A percentile compares a stretch with the other conserved stretches of the same genome.
These are phyloP conservation scores for Trichothecium sympodiale DNA, from an alignment of 2,329 filamentous ascomycete species.

Conservation along the genomic window DNA sequence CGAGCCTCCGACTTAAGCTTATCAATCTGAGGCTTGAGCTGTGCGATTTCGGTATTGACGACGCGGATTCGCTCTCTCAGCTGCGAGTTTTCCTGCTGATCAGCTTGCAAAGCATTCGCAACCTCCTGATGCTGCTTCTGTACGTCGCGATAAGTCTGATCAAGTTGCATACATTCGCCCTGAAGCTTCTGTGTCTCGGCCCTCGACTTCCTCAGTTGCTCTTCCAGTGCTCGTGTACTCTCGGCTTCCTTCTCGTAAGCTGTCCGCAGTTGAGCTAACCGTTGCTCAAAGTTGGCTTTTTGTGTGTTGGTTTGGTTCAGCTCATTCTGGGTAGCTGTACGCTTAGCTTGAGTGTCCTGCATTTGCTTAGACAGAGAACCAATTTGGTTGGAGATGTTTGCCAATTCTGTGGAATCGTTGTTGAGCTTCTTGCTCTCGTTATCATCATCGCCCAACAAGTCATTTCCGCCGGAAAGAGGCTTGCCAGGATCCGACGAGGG, in stretches of 20 bases:
- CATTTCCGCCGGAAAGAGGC: constrained; percentile 52
- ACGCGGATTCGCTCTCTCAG: constrained; percentile 81
- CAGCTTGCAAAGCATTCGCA: constrained; percentile 62
- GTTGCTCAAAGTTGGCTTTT: constrained; percentile 86
- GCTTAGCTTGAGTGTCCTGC: constrained; percentile 81
- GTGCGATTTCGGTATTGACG: constrained; percentile 70
- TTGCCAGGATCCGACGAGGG: constrained; percentile 52
- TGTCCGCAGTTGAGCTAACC: constrained; percentile 72
- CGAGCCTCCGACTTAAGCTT: constrained; percentile 86
- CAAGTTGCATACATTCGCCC: constrained; percentile 71
- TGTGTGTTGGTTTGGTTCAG: constrained; percentile 71
- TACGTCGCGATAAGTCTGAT: constrained; percentile 70
- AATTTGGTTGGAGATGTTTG: constrained; percentile 93
- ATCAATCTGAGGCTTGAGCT: constrained; percentile 82
- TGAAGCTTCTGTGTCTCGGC: constrained; percentile 77
- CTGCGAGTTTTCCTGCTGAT: constrained; percentile 77
- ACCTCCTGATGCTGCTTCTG: constrained; percentile 74
- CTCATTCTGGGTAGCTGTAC: constrained; percentile 67
- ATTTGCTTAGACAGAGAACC: constrained; percentile 85
- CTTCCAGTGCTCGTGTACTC: constrained; percentile 73
- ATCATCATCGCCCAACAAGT: constrained; percentile 84
- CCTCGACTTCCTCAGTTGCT: constrained; percentile 64
- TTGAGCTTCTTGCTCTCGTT: constrained; percentile 82
- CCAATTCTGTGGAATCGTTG: constrained; percentile 81
- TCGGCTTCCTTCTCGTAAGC: constrained; percentile 92